These are phyloP conservation scores for Mycena pura DNA, from an alignment of 768 basidiomycete species.

Conservation along the genomic window DNA sequence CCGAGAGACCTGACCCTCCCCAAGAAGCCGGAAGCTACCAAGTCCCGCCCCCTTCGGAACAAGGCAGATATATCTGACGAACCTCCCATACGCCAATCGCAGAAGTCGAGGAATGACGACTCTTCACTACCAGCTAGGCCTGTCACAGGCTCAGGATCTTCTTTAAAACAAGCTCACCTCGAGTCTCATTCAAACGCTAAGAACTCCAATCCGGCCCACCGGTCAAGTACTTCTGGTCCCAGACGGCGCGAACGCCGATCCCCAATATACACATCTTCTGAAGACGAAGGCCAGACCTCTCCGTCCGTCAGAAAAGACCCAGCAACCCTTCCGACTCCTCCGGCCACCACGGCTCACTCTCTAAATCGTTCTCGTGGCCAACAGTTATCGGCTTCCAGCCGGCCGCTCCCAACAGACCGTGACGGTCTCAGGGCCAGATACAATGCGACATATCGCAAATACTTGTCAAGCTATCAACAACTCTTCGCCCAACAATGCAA, in stretches of 20 bases:
- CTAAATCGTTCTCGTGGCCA: slow-evolving; percentile 35
- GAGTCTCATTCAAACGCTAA: slow-evolving; percentile 35
- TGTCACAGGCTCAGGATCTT: slow-evolving; percentile 8
- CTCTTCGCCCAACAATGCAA: slow-evolving; percentile 57
- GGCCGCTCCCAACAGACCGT: slow-evolving; percentile 54
- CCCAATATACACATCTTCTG: slow-evolving; percentile 72
- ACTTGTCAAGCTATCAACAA: slow-evolving; percentile 53
- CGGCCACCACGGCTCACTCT: slow-evolving; percentile 26
- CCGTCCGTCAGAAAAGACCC: slow-evolving; percentile 33
- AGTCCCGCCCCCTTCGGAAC: slow-evolving; percentile 13
- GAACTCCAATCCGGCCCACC: slow-evolving; percentile 4
- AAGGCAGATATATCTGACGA: slow-evolving; percentile 27
- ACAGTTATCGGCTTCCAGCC: slow-evolving; percentile 34
- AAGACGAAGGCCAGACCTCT: slow-evolving; percentile 58
- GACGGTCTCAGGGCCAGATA: slow-evolving; percentile 61
- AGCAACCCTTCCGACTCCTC: slow-evolving; percentile 35
- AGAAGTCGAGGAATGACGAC: slow-evolving; percentile 30
- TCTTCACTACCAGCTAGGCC: slow-evolving; percentile 12
- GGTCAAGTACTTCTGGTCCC: slow-evolving; percentile 4
- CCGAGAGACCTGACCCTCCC: slow-evolving; percentile 37
- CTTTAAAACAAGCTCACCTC: neutral
- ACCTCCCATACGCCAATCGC: slow-evolving; percentile 21
- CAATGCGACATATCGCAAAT: slow-evolving; percentile 56
- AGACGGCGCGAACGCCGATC: slow-evolving; percentile 53
- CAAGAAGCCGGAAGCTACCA: slow-evolving; percentile 43